A percentile compares a stretch with the other conserved stretches of the same genome.
These are phyloP conservation scores for Cymbopogon flexuosus DNA, from an alignment of 202 grass and related monocot species.

Conservation along the genomic window DNA sequence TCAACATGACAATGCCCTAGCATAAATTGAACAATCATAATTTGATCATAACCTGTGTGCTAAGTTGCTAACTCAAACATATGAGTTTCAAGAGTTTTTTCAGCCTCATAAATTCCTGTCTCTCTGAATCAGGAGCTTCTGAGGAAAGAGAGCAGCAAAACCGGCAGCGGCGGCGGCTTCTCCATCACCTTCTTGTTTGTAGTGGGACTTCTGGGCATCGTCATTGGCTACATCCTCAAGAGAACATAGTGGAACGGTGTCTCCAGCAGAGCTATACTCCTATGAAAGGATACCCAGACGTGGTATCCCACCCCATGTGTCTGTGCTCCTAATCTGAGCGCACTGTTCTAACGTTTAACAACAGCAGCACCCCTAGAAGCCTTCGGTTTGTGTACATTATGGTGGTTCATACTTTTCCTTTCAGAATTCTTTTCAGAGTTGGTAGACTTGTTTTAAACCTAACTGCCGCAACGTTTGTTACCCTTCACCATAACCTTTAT, in stretches of 20 bases:
- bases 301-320: conserved; percentile 20
- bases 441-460: conserved; percentile 36
- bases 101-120: background rate
- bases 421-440: conserved; percentile 14
- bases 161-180: conserved; percentile 37
- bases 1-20: background rate
- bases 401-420: background rate
- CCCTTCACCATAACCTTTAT: conserved; percentile 30
- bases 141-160: conserved; percentile 58
- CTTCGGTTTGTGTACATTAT: conserved; percentile 51
- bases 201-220: conserved; percentile 62
- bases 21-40: background rate
- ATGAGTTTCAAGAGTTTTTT: background rate
- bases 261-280: conserved; percentile 22
- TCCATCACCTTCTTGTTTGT: conserved; percentile 69
- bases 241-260: conserved; percentile 50
- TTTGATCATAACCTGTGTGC: background rate
- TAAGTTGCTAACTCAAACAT: background rate
- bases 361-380: conserved; percentile 30
- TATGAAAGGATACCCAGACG: conserved; percentile 20
- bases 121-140: conserved; percentile 62
- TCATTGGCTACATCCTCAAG: conserved; percentile 75
- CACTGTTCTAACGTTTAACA: conserved; percentile 43
- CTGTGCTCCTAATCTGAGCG: conserved; percentile 36
- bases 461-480: background rate